Conservation (phyloP, 257 asterid species). For the Pogostemon cablin region DNA sequence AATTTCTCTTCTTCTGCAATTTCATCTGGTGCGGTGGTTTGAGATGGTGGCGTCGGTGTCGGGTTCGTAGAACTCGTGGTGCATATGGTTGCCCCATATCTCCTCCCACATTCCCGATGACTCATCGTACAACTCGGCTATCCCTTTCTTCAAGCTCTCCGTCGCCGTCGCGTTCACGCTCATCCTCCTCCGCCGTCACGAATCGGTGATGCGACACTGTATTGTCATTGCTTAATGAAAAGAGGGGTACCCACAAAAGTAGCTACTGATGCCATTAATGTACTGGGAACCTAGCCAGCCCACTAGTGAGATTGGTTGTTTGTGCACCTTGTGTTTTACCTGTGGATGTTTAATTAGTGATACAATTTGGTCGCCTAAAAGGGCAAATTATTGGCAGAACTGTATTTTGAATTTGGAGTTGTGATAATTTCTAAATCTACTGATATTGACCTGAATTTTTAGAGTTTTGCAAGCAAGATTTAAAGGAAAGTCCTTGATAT, state of each 20-base stretch:
- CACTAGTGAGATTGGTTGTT: too few relatives aligned
- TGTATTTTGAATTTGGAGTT: too few relatives aligned
- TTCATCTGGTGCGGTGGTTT: constrained; percentile 56
- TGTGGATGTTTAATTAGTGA: too few relatives aligned
- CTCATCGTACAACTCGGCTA: constrained; percentile 94
- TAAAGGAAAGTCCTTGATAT: too few relatives aligned
- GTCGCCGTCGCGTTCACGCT: constrained; percentile 23
- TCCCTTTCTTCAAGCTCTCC: constrained; percentile 66
- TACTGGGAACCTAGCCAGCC: neutral
- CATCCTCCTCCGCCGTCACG: constrained; percentile 6
- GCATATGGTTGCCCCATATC: constrained; percentile 99
- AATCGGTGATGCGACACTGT: neutral
- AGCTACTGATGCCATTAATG: neutral
- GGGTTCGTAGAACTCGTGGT: constrained; percentile 85
- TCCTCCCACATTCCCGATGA: constrained; percentile 92
- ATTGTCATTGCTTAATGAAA: neutral
- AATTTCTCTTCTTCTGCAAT: too few relatives aligned
- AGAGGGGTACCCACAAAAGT: neutral
- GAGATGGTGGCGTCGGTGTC: constrained; percentile 53
- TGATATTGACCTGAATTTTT: too few relatives aligned
- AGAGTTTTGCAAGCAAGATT: too few relatives aligned
- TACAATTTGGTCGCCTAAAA: too few relatives aligned
- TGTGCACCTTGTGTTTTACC: too few relatives aligned
- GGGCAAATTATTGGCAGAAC: too few relatives aligned
- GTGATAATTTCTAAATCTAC: too few relatives aligned